Evolutionary conservation across 108 stramenopile species (phyloP).

Genomic region (Fragilariopsis cylindrus): DNA sequence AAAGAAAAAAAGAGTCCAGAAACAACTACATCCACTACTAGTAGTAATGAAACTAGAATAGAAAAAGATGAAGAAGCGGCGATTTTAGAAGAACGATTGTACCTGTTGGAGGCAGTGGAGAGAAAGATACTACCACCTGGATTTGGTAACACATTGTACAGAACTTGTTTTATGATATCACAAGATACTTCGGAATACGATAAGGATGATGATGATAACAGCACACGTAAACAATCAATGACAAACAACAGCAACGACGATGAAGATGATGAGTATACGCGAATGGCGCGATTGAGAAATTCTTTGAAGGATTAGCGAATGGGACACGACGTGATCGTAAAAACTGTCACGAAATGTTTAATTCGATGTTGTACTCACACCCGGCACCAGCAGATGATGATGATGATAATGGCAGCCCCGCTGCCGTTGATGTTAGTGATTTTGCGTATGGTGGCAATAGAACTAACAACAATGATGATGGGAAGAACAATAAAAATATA

Average conservation of each 20-base stretch:
- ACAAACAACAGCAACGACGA: conserved; percentile 5
- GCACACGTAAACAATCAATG: no score
- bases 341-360: conserved; percentile 39
- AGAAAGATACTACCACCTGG: conserved; percentile 30
- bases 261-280: conserved; percentile 32
- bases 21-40: neutral
- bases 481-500: conserved; percentile 3
- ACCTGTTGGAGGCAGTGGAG: conserved; percentile 38
- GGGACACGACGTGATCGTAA: conserved; percentile 37
- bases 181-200: conserved; percentile 19
- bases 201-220: neutral
- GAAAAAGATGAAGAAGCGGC: neutral
- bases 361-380: conserved; percentile 24
- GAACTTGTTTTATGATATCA: conserved; percentile 31
- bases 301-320: conserved; percentile 49
- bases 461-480: neutral
- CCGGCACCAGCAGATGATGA: neutral
- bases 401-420: neutral
- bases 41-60: neutral
- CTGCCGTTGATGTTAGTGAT: conserved; percentile 6
- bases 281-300: conserved; percentile 35
- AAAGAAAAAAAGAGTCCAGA: neutral
- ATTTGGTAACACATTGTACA: conserved; percentile 45
- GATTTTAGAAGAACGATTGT: conserved; percentile 23
- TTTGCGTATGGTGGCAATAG: conserved; percentile 12